phyloP scores from a whole-genome alignment of 768 basidiomycete genomes.

The Suillus subaureus region DNA sequence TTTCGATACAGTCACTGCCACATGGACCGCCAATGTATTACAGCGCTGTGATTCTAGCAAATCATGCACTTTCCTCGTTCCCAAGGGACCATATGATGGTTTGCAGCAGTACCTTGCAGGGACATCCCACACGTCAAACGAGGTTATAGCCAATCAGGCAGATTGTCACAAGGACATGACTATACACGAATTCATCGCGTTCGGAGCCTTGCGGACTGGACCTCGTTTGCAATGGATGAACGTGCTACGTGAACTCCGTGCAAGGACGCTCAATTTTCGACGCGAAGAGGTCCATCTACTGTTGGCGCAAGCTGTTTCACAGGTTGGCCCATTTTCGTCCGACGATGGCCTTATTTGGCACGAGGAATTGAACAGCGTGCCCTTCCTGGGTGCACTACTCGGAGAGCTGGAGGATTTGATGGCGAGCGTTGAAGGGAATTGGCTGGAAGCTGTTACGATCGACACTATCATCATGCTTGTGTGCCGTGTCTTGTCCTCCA shows the following conservation, averaged over 20 bases:
- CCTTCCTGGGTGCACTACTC: conserved; percentile 41
- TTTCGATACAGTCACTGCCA: conserved; percentile 28
- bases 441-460: conserved; percentile 38
- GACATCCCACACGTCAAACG: conserved; percentile 46
- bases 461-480: conserved; percentile 37
- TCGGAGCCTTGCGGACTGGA: conserved; percentile 48
- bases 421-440: conserved; percentile 41
- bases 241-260: conserved; percentile 46
- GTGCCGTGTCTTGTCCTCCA: conserved; percentile 39
- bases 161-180: conserved; percentile 42
- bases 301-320: conserved; percentile 45
- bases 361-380: conserved; percentile 32
- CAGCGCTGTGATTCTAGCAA: neutral
- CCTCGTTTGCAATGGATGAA: conserved; percentile 52
- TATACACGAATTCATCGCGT: conserved; percentile 49
- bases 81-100: conserved; percentile 31
- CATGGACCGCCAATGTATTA: conserved; percentile 19
- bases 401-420: conserved; percentile 38
- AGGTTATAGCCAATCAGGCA: conserved; percentile 42
- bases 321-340: conserved; percentile 37
- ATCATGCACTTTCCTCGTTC: conserved; percentile 38
- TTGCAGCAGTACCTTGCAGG: conserved; percentile 38
- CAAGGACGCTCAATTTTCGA: conserved; percentile 41
- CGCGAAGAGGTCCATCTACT: conserved; percentile 43
- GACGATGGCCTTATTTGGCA: conserved; percentile 41